A percentile compares a stretch with the other conserved stretches of the same genome.
Evolutionary conservation across 139 green algal genomes (phyloP).

Genomic region (Spirogloea muscicola): DNA sequence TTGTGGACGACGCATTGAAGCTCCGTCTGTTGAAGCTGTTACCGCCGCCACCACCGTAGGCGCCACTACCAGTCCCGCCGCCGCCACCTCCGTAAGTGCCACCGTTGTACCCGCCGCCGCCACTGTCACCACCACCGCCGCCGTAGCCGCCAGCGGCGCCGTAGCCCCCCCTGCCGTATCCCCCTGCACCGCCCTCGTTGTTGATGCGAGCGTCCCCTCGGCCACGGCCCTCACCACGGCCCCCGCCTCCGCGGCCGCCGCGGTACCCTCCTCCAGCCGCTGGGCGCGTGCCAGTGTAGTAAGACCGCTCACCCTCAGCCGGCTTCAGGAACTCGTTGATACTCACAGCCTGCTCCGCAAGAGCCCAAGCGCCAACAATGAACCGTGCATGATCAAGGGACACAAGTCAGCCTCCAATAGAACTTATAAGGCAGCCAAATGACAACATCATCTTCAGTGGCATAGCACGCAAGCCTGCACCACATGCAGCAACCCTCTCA

Average conservation of each 20-base stretch:
- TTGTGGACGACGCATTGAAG: no score
- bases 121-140: no score
- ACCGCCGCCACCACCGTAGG: no score
- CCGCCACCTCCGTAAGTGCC: neutral
- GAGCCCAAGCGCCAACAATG: neutral
- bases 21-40: no score
- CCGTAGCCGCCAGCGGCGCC: no score
- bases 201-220: no score
- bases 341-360: constrained; percentile 21
- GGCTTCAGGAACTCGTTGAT: constrained; percentile 39
- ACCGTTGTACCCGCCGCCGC: no score
- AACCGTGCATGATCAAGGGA: neutral
- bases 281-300: neutral
- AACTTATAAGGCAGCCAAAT: neutral
- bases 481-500: neutral
- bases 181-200: no score
- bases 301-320: constrained; percentile 11
- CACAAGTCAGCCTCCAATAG: neutral
- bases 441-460: neutral
- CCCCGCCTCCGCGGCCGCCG: constrained; percentile 5
- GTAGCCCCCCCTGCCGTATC: no score
- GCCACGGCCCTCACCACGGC: constrained; percentile 2
- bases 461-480: neutral
- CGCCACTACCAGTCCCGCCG: neutral
- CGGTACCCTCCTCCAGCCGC: neutral